Base-by-base conservation (phyloP, 2,329 filamentous ascomycete genomes). In the Macrophomina pseudophaseolina region DNA sequence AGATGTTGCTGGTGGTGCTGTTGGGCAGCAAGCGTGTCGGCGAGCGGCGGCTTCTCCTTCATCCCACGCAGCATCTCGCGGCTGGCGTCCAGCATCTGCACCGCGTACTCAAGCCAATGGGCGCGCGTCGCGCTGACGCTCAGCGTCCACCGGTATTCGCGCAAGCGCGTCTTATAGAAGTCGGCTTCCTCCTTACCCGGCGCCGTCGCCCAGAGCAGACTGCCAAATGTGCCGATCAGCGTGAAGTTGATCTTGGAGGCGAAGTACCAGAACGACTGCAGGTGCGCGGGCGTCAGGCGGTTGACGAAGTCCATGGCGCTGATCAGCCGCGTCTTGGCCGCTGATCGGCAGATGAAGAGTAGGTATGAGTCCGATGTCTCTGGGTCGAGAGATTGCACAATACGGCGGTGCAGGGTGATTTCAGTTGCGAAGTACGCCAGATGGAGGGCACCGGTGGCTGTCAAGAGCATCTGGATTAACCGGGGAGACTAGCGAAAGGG, bases 301-400 rank as follows among this genome's bases (percentile, higher is more conserved):
- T 97, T 97, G 72, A 97, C 93, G 79, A 97, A 97, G 77, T 98
- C 94, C 91, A 98, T 97, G 70, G 94, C 93, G 28, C 92, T 96
- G 74, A 97, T 97, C 40, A 98, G 86, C 5, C 94, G 90, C 0
- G 94, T 96, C 78, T 97, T 97, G 64, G 94, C 94, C 4, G 94
- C 94, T 66, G 90, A 94, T 64, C 94, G 93, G 79, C 94, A 97
- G 72, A 97, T 97, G 78, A 96, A 92, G 65, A 93, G 87, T 59
- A 97, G 88, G 73, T 97, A 97, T 0, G 90, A 86, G 42, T 67
- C 66, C 4, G 83, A 79, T 16, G 80, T 78, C 0, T 82, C 78
- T 0, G 80, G 74, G 48, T 84, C 84, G 49, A 97, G 84, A 1
- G 93, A 94, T 62, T 93, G 90, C 67, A 97, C 92, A 73, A 97